Conservation (phyloP, 2,329 filamentous ascomycete genomes). For the Aspergillus sp. region DNA sequence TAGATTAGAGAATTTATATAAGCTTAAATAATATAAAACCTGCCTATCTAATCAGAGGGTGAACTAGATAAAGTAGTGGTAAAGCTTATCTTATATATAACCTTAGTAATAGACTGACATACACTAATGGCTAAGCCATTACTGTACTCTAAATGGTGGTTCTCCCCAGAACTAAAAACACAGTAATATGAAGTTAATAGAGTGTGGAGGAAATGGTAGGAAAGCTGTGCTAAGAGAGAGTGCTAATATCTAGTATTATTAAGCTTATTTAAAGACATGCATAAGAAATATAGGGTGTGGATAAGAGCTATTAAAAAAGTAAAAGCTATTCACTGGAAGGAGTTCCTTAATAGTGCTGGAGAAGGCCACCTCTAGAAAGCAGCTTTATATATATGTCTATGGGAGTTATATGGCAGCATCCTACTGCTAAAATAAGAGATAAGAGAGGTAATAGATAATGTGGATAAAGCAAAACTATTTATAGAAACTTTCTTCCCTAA, state of each 20-base stretch:
- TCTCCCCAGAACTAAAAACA: slow-evolving; percentile 13
- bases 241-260: background rate
- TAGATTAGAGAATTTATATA: no score
- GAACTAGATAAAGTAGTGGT: slow-evolving; percentile 5
- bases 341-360: slow-evolving; percentile 14
- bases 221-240: slow-evolving; percentile 8
- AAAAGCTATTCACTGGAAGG: slow-evolving; percentile 10
- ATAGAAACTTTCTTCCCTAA: slow-evolving; percentile 13
- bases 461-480: slow-evolving; percentile 13
- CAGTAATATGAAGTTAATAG: slow-evolving; percentile 12
- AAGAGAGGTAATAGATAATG: slow-evolving; percentile 10
- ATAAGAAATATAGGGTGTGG: slow-evolving; percentile 1
- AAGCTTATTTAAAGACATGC: slow-evolving; percentile 3
- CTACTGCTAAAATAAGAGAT: slow-evolving; percentile 7
- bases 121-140: slow-evolving; percentile 8
- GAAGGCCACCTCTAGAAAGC: slow-evolving; percentile 13
- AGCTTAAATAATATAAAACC: no score
- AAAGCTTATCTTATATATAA: slow-evolving; percentile 3
- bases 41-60: slow-evolving; percentile 1
- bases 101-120: slow-evolving; percentile 6
- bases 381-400: slow-evolving; percentile 10
- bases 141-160: slow-evolving; percentile 17
- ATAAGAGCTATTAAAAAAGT: slow-evolving; percentile 8
- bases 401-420: slow-evolving; percentile 11
- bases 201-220: slow-evolving; percentile 10